phyloP scores from a whole-genome alignment of 202 grass and related monocot species.

The Hordeum pubiflorum region DNA sequence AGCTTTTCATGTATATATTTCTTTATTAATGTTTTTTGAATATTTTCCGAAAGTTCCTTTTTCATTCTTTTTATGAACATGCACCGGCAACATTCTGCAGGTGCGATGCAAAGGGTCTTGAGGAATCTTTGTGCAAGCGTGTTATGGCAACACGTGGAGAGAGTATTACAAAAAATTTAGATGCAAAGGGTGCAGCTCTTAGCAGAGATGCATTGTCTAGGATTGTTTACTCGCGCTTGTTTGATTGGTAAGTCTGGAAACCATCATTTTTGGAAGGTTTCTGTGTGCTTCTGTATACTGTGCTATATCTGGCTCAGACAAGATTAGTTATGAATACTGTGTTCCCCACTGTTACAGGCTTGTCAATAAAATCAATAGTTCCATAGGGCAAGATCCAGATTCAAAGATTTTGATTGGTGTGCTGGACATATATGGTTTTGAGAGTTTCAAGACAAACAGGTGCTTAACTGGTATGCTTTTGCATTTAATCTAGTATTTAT shows the following conservation, averaged over 20 bases:
- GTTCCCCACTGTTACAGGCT: constrained; percentile 52
- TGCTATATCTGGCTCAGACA: not conserved
- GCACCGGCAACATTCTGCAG: constrained; percentile 33
- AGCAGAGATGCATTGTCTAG: constrained; percentile 89
- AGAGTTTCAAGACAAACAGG: constrained; percentile 99
- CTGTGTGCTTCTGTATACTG: constrained; percentile 16
- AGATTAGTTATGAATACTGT: constrained; percentile 17
- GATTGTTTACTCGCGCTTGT: constrained; percentile 88
- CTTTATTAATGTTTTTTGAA: not conserved
- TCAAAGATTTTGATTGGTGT: constrained; percentile 98
- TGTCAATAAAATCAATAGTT: constrained; percentile 87
- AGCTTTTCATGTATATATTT: constrained; percentile 88
- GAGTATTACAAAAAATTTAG: constrained; percentile 91
- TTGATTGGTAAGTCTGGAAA: constrained; percentile 80
- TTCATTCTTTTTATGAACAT: constrained; percentile 24
- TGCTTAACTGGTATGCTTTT: constrained; percentile 99
- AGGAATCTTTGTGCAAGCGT: constrained; percentile 83
- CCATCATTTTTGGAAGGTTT: constrained; percentile 3
- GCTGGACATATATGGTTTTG: constrained; percentile 98
- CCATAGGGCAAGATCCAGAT: constrained; percentile 92
- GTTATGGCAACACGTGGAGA: constrained; percentile 92
- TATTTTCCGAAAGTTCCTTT: not conserved
- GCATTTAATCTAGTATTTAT: constrained; percentile 46
- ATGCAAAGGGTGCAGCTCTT: constrained; percentile 59
- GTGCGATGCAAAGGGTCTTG: constrained; percentile 70